phyloP scores from a whole-genome alignment of 441 rosid genomes.

The Dalechampia spathulata region DNA sequence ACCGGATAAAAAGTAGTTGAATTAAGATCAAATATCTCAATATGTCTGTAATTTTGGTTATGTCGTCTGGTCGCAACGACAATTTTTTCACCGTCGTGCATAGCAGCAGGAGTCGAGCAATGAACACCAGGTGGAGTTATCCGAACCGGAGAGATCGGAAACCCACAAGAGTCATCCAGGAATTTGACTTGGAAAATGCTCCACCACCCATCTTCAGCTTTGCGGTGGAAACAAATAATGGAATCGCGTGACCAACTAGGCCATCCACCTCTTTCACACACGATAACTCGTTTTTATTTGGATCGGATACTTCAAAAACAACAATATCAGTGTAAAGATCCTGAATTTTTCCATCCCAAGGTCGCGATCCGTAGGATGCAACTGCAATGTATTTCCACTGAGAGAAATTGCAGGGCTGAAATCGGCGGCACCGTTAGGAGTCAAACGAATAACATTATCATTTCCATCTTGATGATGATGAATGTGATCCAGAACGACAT shows the following conservation, averaged over 20 bases:
- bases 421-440: conserved; percentile 50
- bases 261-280: conserved; percentile 72
- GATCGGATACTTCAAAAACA: conserved; percentile 42
- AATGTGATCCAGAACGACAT: conserved; percentile 20
- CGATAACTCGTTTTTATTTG: conserved; percentile 38
- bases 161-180: conserved; percentile 12
- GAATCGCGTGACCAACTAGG: conserved; percentile 74
- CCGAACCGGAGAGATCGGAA: conserved; percentile 36
- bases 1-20: conserved; percentile 34
- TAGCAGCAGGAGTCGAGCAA: conserved; percentile 83
- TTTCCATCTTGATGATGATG: not conserved
- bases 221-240: conserved; percentile 60
- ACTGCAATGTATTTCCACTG: conserved; percentile 52
- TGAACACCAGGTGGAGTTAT: conserved; percentile 81
- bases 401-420: conserved; percentile 64
- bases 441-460: conserved; percentile 32
- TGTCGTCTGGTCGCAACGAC: conserved; percentile 71
- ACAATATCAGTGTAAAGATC: conserved; percentile 57
- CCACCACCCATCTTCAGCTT: conserved; percentile 89
- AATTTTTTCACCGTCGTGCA: conserved; percentile 46
- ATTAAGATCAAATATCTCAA: conserved; percentile 55
- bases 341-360: conserved; percentile 77
- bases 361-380: conserved; percentile 64
- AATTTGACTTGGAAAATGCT: conserved; percentile 53
- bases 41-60: conserved; percentile 38